Conservation (phyloP, 352 stramenopile species). For the Phytophthora fragariae region DNA sequence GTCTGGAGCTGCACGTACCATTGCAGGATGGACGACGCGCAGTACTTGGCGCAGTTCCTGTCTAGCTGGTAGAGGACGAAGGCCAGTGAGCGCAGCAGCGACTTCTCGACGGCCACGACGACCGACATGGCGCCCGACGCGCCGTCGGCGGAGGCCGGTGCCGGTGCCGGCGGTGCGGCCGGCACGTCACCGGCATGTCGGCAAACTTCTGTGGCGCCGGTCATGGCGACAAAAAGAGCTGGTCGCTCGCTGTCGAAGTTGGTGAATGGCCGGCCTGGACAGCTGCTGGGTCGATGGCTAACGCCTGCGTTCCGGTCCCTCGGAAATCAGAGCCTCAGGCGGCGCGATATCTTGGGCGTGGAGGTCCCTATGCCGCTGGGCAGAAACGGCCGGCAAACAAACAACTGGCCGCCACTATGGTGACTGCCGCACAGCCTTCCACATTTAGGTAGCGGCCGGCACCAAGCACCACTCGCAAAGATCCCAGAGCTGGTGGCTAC, state of each 20-base stretch:
- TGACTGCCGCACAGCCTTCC: slow-evolving; percentile 6
- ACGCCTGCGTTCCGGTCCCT: slow-evolving; percentile 32
- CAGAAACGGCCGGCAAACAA: slow-evolving; percentile 19
- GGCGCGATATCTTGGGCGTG: slow-evolving; percentile 27
- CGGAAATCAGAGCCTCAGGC: background rate
- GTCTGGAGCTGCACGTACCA: slow-evolving; percentile 72
- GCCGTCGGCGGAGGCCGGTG: slow-evolving; percentile 2
- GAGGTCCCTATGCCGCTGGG: slow-evolving; percentile 20
- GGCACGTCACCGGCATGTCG: slow-evolving; percentile 19
- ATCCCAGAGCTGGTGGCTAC: background rate
- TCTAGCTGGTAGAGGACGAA: slow-evolving; percentile 78
- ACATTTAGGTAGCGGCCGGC: slow-evolving; percentile 6
- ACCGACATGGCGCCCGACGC: slow-evolving; percentile 51
- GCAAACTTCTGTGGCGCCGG: slow-evolving; percentile 29
- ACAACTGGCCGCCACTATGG: slow-evolving; percentile 13
- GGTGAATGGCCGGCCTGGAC: background rate
- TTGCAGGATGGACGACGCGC: slow-evolving; percentile 63
- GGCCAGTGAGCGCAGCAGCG: slow-evolving; percentile 67
- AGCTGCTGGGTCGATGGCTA: background rate
- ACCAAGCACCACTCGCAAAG: slow-evolving; percentile 19
- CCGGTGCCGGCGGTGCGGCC: background rate
- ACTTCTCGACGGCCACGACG: slow-evolving; percentile 64
- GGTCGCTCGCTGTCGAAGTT: slow-evolving; percentile 4
- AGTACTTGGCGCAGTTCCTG: slow-evolving; percentile 59
- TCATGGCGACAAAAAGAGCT: slow-evolving; percentile 17